phyloP scores from a whole-genome alignment of 2,329 filamentous ascomycete species.

The Aspergillus uvarum region DNA sequence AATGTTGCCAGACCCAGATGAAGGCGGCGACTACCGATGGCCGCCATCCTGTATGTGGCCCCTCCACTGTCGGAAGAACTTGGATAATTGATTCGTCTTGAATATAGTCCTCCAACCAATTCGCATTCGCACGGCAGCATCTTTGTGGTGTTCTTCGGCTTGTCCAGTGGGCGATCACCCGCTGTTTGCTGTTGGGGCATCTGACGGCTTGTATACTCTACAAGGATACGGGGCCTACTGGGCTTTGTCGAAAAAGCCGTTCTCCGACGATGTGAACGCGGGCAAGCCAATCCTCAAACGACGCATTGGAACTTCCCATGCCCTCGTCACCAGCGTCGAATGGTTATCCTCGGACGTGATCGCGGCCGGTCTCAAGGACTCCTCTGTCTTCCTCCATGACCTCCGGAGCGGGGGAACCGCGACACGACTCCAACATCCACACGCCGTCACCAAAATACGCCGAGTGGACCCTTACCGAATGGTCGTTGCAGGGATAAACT shows the following conservation, averaged over 20 bases:
- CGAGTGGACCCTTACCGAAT: constrained; percentile 38
- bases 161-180: constrained; percentile 31
- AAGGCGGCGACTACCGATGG: constrained; percentile 34
- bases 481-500: constrained; percentile 34
- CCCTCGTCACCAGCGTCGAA: constrained; percentile 36
- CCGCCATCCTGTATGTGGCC: constrained; percentile 29
- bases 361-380: constrained; percentile 37
- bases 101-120: constrained; percentile 28
- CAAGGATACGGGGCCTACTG: constrained; percentile 30
- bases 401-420: constrained; percentile 34
- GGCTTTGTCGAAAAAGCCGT: constrained; percentile 30
- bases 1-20: constrained; percentile 33
- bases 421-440: constrained; percentile 35
- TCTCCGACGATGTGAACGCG: constrained; percentile 18
- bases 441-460: constrained; percentile 36
- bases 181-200: constrained; percentile 41
- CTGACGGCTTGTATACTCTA: constrained; percentile 36
- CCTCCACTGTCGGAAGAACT: background rate
- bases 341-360: constrained; percentile 41
- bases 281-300: constrained; percentile 18
- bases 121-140: constrained; percentile 27
- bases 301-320: constrained; percentile 26
- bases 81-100: background rate
- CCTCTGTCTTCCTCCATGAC: constrained; percentile 37
- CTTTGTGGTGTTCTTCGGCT: constrained; percentile 40